phyloP scores from a whole-genome alignment of 495 filamentous ascomycete species.

The Neurospora sp. region DNA sequence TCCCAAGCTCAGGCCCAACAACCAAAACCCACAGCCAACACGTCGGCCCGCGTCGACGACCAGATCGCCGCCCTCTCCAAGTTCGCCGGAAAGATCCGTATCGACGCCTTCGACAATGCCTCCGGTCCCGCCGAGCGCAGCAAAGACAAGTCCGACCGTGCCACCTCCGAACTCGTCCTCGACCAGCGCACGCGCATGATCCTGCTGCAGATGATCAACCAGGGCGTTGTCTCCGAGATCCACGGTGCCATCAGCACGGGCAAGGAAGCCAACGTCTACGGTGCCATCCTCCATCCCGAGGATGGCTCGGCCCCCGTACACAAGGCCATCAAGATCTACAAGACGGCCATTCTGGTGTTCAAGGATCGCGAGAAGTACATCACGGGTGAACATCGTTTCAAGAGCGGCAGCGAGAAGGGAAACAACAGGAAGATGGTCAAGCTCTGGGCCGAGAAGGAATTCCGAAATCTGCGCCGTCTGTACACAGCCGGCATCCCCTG shows the following conservation, averaged over 20 bases:
- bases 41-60: slow-evolving; percentile 68
- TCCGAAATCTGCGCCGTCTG: slow-evolving; percentile 81
- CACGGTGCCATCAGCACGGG: slow-evolving; percentile 90
- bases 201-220: slow-evolving; percentile 87
- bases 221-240: slow-evolving; percentile 67
- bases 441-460: slow-evolving; percentile 97
- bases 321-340: slow-evolving; percentile 95
- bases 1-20: background rate
- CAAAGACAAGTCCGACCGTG: slow-evolving; percentile 82
- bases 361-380: slow-evolving; percentile 96
- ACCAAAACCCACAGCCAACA: slow-evolving; percentile 73
- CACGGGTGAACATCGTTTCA: slow-evolving; percentile 72
- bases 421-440: slow-evolving; percentile 94
- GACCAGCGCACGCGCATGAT: slow-evolving; percentile 94
- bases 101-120: slow-evolving; percentile 55
- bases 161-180: slow-evolving; percentile 86
- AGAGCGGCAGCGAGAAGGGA: slow-evolving; percentile 75
- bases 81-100: slow-evolving; percentile 80
- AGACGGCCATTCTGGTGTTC: slow-evolving; percentile 91
- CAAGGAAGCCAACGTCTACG: slow-evolving; percentile 97
- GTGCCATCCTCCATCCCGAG: slow-evolving; percentile 36
- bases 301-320: slow-evolving; percentile 23
- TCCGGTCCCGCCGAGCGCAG: slow-evolving; percentile 24
- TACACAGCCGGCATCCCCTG: slow-evolving; percentile 75
- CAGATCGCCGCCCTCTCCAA: slow-evolving; percentile 72